Percentiles rank a stretch among this genome's conserved stretches.
Conservation (phyloP, 2,329 filamentous ascomycete species). For the Stachybotrys elegans region DNA sequence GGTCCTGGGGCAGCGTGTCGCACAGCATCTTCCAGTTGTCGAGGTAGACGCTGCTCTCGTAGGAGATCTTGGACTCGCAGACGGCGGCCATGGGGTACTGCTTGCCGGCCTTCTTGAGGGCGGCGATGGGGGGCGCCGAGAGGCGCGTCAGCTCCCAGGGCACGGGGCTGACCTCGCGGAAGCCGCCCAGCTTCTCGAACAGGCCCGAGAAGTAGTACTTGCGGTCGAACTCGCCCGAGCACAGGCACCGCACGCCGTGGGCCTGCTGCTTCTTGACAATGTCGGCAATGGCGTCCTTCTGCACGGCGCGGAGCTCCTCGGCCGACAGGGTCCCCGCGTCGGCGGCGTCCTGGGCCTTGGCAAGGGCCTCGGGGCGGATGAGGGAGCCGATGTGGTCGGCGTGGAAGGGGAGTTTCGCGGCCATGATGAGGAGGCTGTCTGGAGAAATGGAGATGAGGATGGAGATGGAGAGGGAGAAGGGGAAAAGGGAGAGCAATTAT, state of each 20-base stretch:
- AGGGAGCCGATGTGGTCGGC: slow-evolving; percentile 70
- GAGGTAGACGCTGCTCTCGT: slow-evolving; percentile 36
- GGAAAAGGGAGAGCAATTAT: too few species aligned
- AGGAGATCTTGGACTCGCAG: slow-evolving; percentile 36
- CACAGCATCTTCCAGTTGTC: slow-evolving; percentile 35
- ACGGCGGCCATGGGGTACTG: slow-evolving; percentile 34
- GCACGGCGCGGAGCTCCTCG: slow-evolving; percentile 45
- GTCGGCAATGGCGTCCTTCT: slow-evolving; percentile 58
- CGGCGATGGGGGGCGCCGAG: slow-evolving; percentile 33
- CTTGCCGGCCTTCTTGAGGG: slow-evolving; percentile 30
- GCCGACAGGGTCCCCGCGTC: slow-evolving; percentile 40
- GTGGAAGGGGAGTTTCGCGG: slow-evolving; percentile 50
- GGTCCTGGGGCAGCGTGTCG: slow-evolving; percentile 45
- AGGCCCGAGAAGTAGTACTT: slow-evolving; percentile 45
- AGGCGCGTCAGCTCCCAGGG: slow-evolving; percentile 31
- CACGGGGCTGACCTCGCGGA: slow-evolving; percentile 31
- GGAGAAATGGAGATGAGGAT: neutral
- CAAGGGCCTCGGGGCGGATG: slow-evolving; percentile 58
- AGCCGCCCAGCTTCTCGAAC: slow-evolving; percentile 40
- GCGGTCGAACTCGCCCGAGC: slow-evolving; percentile 63
- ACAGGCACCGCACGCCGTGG: slow-evolving; percentile 57
- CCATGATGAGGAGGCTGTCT: slow-evolving; percentile 18
- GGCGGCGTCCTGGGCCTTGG: slow-evolving; percentile 43
- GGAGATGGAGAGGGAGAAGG: neutral
- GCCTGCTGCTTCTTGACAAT: slow-evolving; percentile 61